Percentiles rank a stretch among this genome's conserved stretches.
Evolutionary conservation across 371 early-diverging fungal species (phyloP).

Genomic region (Rhizopus arrhizus): DNA sequence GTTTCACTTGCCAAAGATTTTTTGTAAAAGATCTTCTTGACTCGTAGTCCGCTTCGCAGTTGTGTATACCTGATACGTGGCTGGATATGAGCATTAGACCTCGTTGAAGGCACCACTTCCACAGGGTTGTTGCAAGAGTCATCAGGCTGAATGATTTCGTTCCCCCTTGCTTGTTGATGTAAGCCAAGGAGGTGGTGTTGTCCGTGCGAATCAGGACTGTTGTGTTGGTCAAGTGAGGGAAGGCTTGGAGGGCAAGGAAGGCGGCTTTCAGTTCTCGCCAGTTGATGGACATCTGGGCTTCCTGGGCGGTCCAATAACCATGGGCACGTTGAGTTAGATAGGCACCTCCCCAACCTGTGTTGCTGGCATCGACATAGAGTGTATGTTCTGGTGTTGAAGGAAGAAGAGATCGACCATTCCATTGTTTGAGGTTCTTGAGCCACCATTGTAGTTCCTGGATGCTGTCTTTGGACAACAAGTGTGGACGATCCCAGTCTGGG

Average conservation of each 20-base stretch:
- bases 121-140: slow-evolving; percentile 4
- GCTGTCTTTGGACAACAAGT: not conserved
- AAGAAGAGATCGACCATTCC: slow-evolving; percentile 22
- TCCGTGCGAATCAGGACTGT: slow-evolving; percentile 9
- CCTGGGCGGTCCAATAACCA: slow-evolving; percentile 9
- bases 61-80: slow-evolving; percentile 18
- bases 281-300: slow-evolving; percentile 24
- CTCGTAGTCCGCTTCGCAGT: slow-evolving; percentile 8
- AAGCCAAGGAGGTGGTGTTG: slow-evolving; percentile 8
- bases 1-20: slow-evolving; percentile 13
- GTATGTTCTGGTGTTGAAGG: slow-evolving; percentile 9
- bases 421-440: slow-evolving; percentile 4
- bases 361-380: slow-evolving; percentile 24
- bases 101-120: slow-evolving; percentile 2
- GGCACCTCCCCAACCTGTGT: slow-evolving; percentile 19
- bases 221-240: slow-evolving; percentile 6
- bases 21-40: slow-evolving; percentile 9
- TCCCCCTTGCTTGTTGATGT: slow-evolving; percentile 12
- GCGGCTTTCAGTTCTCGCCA: slow-evolving; percentile 29
- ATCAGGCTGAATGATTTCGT: not conserved
- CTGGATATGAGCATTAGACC: slow-evolving; percentile 11
- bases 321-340: not conserved
- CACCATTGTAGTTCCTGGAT: slow-evolving; percentile 15
- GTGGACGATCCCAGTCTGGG: slow-evolving; percentile 1
- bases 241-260: slow-evolving; percentile 14